These are phyloP conservation scores for Phyllostachys edulis DNA, from an alignment of 176 grass and related monocot species.

Conservation along the genomic window DNA sequence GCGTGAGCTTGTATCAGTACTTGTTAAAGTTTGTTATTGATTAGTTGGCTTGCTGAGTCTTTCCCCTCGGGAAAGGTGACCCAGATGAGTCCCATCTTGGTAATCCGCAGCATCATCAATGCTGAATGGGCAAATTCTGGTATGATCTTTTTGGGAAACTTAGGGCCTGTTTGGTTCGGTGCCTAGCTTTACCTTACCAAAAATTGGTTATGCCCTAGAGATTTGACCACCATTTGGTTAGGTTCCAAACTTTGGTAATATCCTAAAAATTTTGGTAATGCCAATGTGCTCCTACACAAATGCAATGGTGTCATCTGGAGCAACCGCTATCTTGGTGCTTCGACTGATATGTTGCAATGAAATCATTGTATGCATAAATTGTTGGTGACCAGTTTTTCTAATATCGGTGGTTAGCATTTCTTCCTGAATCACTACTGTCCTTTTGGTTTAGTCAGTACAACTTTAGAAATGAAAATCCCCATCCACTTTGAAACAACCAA, in stretches of 20 bases:
- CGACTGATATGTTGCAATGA: not conserved
- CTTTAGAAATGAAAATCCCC: not conserved
- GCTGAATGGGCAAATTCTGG: not conserved
- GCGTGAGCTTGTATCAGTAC: not conserved
- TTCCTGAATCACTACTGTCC: not conserved
- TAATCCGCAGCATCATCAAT: not conserved
- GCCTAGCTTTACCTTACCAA: too few species aligned
- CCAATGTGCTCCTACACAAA: too few species aligned
- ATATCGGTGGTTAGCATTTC: not conserved
- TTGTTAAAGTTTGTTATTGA: not conserved
- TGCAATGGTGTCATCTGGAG: not conserved
- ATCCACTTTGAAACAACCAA: not conserved
- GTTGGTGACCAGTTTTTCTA: not conserved
- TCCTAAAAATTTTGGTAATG: too few species aligned
- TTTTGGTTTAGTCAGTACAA: not conserved
- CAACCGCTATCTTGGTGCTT: not conserved
- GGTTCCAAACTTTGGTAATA: too few species aligned
- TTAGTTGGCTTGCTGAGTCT: not conserved
- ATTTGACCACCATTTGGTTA: too few species aligned
- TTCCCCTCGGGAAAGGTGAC: not conserved
- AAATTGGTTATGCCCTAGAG: too few species aligned
- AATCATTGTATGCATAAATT: not conserved
- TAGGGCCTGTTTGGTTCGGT: too few species aligned
- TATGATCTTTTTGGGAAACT: not conserved
- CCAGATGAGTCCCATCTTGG: not conserved